A percentile compares a stretch with the other conserved stretches of the same genome.
These are phyloP conservation scores for Drechslerella dactyloides DNA, from an alignment of 2,329 filamentous ascomycete genomes.

Conservation along the genomic window DNA sequence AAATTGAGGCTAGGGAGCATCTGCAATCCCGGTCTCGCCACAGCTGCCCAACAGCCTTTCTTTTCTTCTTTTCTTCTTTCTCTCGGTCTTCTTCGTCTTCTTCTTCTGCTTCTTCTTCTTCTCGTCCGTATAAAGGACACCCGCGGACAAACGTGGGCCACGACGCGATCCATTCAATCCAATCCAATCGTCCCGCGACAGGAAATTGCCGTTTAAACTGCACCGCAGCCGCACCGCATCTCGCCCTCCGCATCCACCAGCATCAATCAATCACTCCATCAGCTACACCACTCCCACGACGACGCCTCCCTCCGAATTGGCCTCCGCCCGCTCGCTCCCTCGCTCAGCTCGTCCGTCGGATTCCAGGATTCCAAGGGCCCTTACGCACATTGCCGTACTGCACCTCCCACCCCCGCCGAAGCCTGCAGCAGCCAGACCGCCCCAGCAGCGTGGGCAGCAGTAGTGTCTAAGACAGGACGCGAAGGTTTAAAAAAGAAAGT, in stretches of 20 bases:
- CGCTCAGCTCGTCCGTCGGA: constrained; percentile 1
- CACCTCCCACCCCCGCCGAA: not conserved
- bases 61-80: not conserved
- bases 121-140: not conserved
- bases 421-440: not conserved
- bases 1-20: not conserved
- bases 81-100: not conserved
- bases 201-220: constrained; percentile 47
- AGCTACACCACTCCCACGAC: not conserved
- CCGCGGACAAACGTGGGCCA: not conserved
- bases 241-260: constrained; percentile 18
- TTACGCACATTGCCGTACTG: not conserved
- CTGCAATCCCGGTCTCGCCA: not conserved
- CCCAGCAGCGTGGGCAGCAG: not conserved
- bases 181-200: constrained; percentile 14
- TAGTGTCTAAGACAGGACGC: constrained; percentile 2
- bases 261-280: not conserved
- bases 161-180: not conserved
- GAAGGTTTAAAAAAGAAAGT: constrained; percentile 7
- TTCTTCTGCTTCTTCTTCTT: not conserved
- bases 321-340: not conserved
- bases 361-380: not conserved
- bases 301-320: not conserved
- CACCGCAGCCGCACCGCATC: constrained; percentile 47
- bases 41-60: not conserved